Evolutionary conservation across 306 rosid genomes (phyloP), one percentile per base, ranked within the genome.

Genomic region (Bauhinia variegata): DNA sequence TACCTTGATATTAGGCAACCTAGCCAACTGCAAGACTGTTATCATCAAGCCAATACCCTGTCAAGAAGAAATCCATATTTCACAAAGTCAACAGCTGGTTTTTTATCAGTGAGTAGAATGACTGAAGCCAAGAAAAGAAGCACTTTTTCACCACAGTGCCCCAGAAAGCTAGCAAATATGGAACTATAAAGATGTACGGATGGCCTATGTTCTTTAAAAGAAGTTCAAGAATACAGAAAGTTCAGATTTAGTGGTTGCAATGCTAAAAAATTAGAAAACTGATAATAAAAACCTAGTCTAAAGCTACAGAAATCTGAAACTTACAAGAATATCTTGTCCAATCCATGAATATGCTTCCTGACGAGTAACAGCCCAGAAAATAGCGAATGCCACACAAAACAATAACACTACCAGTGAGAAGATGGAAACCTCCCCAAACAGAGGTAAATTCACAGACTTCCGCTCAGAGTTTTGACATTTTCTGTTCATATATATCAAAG

Each of bases 31-130:
- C 84, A 93, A 82, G 65, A 90, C 85, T 63, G 97, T 88, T 80
- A 93, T 88, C 86, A 93, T 93, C 89, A 93, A 91, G 72, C 99
- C 75, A 58, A 93, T 90, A 76, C 99, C 99, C 99, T 93, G 84
- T 79, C 67, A 86, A 72, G 78, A 77, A 75, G 56, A 80, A 75
- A 44, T 37, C 19, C 75, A 64, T 37, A 76, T 56, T 55, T 79
- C 67, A 68, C 13, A n/a, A 48, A 52, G 63, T 38, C 18, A 67
- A 58, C 17, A 70, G 23, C n/a, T 38, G 58, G 32, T 4, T 56
- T 52, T 48, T 56, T 44, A 47, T 19, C 9, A 0, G 15, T 34
- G 59, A 67, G 36, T 49, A 37, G 31, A 54, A 54, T 50, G 65
- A 55, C 33, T 11, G 61, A 14, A 63, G 59, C 34, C 16, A 41